Conservation (phyloP, 148 eudicot species). For the Chenopodium suecicum region DNA sequence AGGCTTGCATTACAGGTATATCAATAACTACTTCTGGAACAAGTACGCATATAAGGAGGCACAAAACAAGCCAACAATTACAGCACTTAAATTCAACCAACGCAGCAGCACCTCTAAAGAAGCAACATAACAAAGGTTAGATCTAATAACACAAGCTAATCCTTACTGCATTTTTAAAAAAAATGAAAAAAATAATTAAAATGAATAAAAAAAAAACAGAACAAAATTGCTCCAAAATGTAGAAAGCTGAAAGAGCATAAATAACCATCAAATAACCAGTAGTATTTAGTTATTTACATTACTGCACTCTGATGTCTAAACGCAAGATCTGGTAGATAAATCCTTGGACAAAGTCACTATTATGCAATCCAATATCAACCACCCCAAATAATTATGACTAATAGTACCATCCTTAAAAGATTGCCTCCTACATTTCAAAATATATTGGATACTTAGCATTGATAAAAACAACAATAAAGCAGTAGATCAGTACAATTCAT, state of each 20-base stretch:
- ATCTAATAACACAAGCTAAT: background rate
- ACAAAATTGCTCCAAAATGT: background rate
- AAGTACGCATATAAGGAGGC: background rate
- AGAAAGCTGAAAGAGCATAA: background rate
- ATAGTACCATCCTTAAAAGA: too few relatives aligned
- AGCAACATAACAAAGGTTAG: background rate
- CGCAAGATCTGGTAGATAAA: background rate
- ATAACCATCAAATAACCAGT: background rate
- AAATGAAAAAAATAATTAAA: too few relatives aligned
- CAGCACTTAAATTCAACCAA: background rate
- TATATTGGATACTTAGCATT: too few relatives aligned
- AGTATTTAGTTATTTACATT: background rate
- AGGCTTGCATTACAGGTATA: background rate
- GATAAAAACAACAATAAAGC: too few relatives aligned
- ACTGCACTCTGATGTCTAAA: background rate
- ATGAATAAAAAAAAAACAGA: background rate
- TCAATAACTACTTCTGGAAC: background rate
- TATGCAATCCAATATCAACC: background rate
- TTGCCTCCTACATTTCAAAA: background rate
- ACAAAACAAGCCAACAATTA: background rate
- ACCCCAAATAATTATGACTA: background rate
- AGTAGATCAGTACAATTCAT: too few relatives aligned
- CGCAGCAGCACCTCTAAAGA: background rate
- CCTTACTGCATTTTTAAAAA: background rate
- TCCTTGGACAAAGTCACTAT: background rate